Evolutionary conservation across 2,329 filamentous ascomycete genomes (phyloP), one percentile per base, ranked within the genome.

Genomic region (Fonsecaea multimorphosa): DNA sequence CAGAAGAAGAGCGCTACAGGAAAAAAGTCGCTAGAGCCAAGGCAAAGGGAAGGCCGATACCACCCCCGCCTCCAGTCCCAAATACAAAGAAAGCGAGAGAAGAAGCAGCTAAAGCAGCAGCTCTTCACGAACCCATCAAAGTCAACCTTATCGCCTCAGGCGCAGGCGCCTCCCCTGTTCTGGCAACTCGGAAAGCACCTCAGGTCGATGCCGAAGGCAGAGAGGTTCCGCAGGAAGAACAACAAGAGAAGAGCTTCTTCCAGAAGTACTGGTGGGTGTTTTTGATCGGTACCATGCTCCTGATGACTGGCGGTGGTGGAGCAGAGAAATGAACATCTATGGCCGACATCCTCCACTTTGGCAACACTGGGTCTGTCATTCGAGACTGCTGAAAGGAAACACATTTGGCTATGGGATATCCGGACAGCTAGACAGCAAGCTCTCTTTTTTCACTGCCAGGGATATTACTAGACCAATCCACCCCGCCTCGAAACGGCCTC

Each of bases 251-350:
- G 72, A 76, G 76, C 8, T 74, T 82, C 61, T 75, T 82, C 53
- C 79, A 81, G 65, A 81, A 80, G 66, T 82, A 82, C 69, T 82
- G 80, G 80, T 82, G 80, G 80, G 76, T 80, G 46, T 74, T 81
- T 60, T 73, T 80, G 68, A 75, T 80, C 38, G 66, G 80, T 36
- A 73, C 75, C 12, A 75, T 82, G 63, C 63, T 82, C 62, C 75
- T 74, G 29, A 75, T 82, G 74, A 77, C 77, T 19, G 78, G 78
- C 40, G 76, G 78, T 40, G 79, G 77, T 19, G 79, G 77, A 70
- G 68, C 60, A 49, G 68, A 67, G 8, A 70, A 70, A 66, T 70
- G 60, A 64, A 56, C 6, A 2, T 22, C 38, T 24, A 2, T 1
- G 22, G 44, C 19, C 7, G 24, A 12, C 11, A 24, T 24, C 44